Conservation (phyloP, 2,329 filamentous ascomycete species). For the Penicillium olsonii region DNA sequence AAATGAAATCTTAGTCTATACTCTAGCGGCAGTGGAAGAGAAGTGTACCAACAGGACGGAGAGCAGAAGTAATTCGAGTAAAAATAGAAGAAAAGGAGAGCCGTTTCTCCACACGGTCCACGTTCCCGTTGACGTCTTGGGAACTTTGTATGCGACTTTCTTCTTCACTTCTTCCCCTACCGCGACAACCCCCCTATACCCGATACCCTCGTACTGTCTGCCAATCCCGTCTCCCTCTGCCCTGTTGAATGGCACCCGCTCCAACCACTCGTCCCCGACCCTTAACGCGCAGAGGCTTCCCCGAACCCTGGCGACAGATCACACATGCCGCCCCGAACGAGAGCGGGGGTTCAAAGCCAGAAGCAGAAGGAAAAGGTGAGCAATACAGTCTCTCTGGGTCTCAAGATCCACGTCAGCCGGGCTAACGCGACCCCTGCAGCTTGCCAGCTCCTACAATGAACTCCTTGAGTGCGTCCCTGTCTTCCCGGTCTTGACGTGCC, state of each 20-base stretch:
- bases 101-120: constrained; percentile 24
- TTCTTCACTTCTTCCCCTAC: constrained; percentile 2
- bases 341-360: constrained; percentile 58
- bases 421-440: constrained; percentile 55
- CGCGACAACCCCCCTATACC: too few species aligned
- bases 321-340: constrained; percentile 49
- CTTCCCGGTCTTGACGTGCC: constrained; percentile 1
- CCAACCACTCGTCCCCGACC: constrained; percentile 13
- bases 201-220: background rate
- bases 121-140: constrained; percentile 27
- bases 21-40: background rate
- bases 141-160: constrained; percentile 14
- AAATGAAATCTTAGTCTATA: background rate
- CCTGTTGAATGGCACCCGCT: constrained; percentile 24
- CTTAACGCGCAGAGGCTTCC: constrained; percentile 25
- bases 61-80: background rate
- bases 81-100: constrained; percentile 9
- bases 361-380: constrained; percentile 60
- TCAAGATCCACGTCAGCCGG: background rate
- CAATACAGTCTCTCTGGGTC: background rate
- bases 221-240: background rate
- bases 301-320: constrained; percentile 28
- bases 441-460: constrained; percentile 95
- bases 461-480: constrained; percentile 74
- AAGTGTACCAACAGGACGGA: background rate